Evolutionary conservation across 2,329 filamentous ascomycete species (phyloP), one percentile per base, ranked within the genome.

Genomic region (Lasiodiplodia gonubiensis): DNA sequence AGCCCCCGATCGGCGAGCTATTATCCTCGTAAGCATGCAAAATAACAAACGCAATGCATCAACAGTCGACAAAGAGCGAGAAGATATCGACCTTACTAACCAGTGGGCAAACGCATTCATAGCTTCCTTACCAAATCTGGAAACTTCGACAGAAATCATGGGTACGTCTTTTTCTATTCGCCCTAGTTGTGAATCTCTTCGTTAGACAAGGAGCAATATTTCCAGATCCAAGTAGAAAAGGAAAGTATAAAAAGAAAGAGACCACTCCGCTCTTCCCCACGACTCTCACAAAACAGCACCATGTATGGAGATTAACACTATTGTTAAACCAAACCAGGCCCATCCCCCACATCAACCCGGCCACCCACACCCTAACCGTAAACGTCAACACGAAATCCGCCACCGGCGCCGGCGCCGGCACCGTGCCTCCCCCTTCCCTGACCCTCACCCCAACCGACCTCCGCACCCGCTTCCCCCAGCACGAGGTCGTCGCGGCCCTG

Each of bases 111-210:
- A 14, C 30, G 11, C 37, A 35, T 7, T 33, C 7, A 21, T 14
- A 81, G 80, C 55, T 88, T 87, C 74, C 79, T 88, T 54, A 84
- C 84, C 23, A 48, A 71, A 64, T 71, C 76, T 33, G 79, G 79
- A 33, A 82, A 81, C 27, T 89, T 88, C 72, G 85, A 89, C 73
- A 82, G 87, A 33, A 88, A 88, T 68, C 86, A 88, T 73, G 84
- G 83, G 70, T 71, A 67, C 11, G 42, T 25, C 11, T 10, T 11
- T 39, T 2, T 18, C 12, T 18, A 3, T 4, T 54, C 14, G 5
- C 10, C 18, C 11, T 14, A 4, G 6, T 14, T 7, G 3, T 46
- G 18, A 46, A 21, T 7, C 16, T 53, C 16, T 25, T 18, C 25
- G 12, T 23, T 27, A 4, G 14, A 4, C 21, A 53, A 10, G 21